A percentile compares a stretch with the other conserved stretches of the same genome.
phyloP scores from a whole-genome alignment of 2,329 filamentous ascomycete species.

The Catunica adiposa region DNA sequence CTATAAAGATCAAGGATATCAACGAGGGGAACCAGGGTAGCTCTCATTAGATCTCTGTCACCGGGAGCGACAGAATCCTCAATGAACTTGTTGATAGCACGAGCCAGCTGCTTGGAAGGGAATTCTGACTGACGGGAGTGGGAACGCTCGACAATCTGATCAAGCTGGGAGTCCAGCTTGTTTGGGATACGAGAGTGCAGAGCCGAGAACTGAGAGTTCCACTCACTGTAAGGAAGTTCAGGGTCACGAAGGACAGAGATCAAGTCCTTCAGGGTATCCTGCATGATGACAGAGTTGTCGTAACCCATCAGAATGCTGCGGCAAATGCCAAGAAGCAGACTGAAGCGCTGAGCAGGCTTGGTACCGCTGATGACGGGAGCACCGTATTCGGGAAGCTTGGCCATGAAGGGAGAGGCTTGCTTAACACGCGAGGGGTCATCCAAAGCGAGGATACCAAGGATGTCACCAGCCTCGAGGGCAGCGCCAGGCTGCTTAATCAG shows the following conservation, averaged over 20 bases:
- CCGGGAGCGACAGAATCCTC: slow-evolving; percentile 62
- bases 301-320: slow-evolving; percentile 82
- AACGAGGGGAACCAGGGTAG: slow-evolving; percentile 57
- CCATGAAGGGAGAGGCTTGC: slow-evolving; percentile 85
- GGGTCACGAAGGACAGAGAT: slow-evolving; percentile 79
- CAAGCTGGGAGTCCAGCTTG: slow-evolving; percentile 70
- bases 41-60: slow-evolving; percentile 58
- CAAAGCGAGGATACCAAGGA: slow-evolving; percentile 87
- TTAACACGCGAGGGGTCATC: slow-evolving; percentile 95
- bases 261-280: slow-evolving; percentile 65
- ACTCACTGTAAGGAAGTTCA: slow-evolving; percentile 89
- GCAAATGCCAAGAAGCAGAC: slow-evolving; percentile 59
- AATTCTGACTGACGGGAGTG: slow-evolving; percentile 69
- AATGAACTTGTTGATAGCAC: slow-evolving; percentile 73
- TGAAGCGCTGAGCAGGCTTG: slow-evolving; percentile 82
- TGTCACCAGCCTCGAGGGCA: slow-evolving; percentile 94
- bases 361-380: slow-evolving; percentile 72
- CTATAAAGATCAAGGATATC: slow-evolving; percentile 64
- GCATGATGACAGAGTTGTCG: slow-evolving; percentile 97
- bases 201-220: slow-evolving; percentile 87
- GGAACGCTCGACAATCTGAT: slow-evolving; percentile 72
- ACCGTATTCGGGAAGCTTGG: slow-evolving; percentile 74
- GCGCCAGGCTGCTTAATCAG: slow-evolving; percentile 98
- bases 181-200: slow-evolving; percentile 95
- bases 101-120: slow-evolving; percentile 72